Conservation (phyloP, 1,139 yeast genomes). For the Keqinozyma sinolaborantium region DNA sequence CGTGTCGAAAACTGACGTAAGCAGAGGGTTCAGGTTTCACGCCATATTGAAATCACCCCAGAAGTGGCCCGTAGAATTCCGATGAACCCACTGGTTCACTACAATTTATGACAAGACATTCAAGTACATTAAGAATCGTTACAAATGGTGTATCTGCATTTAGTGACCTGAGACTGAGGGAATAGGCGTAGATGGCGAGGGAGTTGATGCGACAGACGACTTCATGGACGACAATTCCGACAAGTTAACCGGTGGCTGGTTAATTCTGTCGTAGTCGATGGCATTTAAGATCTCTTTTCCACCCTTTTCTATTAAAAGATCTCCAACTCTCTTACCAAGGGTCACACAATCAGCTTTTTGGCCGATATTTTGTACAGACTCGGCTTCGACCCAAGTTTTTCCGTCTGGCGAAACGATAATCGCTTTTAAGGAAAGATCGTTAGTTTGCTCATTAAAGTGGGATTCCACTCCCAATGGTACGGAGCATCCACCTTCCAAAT, state of each 20-base stretch:
- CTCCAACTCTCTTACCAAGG: constrained; percentile 72
- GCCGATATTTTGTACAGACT: constrained; percentile 27
- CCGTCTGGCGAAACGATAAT: constrained; percentile 90
- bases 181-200: background rate
- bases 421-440: constrained; percentile 53
- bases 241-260: constrained; percentile 26
- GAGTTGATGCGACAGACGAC: background rate
- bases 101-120: no score
- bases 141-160: no score
- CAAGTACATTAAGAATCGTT: no score
- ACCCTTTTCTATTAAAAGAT: constrained; percentile 64
- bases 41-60: no score
- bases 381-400: constrained; percentile 56
- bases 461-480: constrained; percentile 92
- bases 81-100: no score
- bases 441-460: constrained; percentile 42
- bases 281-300: constrained; percentile 80
- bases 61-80: no score
- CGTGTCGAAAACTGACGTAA: no score
- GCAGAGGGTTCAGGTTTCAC: no score
- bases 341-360: constrained; percentile 61
- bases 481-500: constrained; percentile 95
- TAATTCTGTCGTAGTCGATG: constrained; percentile 68
- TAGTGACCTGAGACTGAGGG: no score
- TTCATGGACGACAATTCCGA: background rate